These are phyloP conservation scores for Malassezia caprae DNA, from an alignment of 1,284 basidiomycete species.

Conservation along the genomic window DNA sequence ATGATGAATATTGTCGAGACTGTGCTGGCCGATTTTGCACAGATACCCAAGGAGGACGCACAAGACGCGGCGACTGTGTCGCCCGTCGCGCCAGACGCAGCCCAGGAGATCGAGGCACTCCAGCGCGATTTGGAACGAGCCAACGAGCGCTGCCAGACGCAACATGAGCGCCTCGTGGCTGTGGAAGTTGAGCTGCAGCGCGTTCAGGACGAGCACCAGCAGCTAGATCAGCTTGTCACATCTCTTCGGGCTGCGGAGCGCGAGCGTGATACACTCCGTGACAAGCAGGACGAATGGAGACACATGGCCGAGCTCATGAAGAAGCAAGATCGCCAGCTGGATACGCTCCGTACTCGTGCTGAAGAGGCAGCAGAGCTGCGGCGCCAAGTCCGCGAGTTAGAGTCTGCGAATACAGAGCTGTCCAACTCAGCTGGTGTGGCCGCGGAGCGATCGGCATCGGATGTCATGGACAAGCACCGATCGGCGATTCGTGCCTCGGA, in stretches of 20 bases:
- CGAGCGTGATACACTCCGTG: constrained; percentile 5
- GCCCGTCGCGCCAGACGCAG: background rate
- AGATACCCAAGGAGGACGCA: background rate
- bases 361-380: constrained; percentile 4
- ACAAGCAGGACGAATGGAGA: constrained; percentile 10
- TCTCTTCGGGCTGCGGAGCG: constrained; percentile 6
- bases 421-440: background rate
- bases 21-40: constrained; percentile 19
- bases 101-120: background rate
- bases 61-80: background rate
- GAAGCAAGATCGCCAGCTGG: constrained; percentile 7
- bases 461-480: background rate
- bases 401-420: background rate
- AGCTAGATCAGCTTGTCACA: background rate
- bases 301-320: background rate
- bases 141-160: constrained; percentile 1
- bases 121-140: background rate
- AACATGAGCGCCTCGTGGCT: constrained; percentile 1
- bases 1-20: constrained; percentile 60
- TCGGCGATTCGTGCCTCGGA: background rate
- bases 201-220: background rate
- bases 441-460: background rate
- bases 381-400: constrained; percentile 6
- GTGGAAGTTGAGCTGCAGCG: constrained; percentile 8
- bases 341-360: background rate